Evolutionary conservation across 2,329 filamentous ascomycete genomes (phyloP).

Genomic region (Colletotrichum lindemuthianum): DNA sequence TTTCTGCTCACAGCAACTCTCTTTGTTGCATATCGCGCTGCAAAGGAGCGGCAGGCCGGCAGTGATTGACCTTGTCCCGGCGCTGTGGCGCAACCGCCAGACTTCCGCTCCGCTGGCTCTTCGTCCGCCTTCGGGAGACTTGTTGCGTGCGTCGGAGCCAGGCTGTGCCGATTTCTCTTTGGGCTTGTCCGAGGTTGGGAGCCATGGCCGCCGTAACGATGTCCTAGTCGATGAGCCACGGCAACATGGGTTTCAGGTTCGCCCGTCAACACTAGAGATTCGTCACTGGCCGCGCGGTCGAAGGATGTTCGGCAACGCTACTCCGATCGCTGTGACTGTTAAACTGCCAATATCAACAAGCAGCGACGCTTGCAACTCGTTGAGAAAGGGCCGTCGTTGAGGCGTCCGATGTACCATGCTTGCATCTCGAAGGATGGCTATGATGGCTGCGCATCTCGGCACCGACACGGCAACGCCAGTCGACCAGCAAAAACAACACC

Average conservation of each 20-base stretch:
- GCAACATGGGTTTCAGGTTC: slow-evolving; percentile 27
- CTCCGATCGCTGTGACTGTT: neutral
- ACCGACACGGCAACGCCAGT: slow-evolving; percentile 19
- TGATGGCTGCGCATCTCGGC: slow-evolving; percentile 24
- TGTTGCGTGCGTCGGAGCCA: neutral
- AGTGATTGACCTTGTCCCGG: slow-evolving; percentile 8
- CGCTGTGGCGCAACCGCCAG: slow-evolving; percentile 11
- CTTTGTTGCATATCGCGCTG: slow-evolving; percentile 10
- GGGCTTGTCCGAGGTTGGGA: neutral
- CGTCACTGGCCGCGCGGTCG: slow-evolving; percentile 28
- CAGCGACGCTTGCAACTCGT: neutral
- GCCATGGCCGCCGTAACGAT: slow-evolving; percentile 2
- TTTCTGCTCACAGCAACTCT: neutral
- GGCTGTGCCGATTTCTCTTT: slow-evolving; percentile 14
- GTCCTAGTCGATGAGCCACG: slow-evolving; percentile 1
- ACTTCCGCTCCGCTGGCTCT: slow-evolving; percentile 26
- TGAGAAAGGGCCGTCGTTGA: neutral
- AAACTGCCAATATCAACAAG: neutral
- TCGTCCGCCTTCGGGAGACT: slow-evolving; percentile 13
- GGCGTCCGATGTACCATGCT: neutral
- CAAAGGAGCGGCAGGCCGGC: neutral
- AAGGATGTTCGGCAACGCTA: slow-evolving; percentile 21
- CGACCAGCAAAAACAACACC: slow-evolving; percentile 6
- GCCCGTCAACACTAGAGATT: slow-evolving; percentile 10
- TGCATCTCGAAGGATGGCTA: neutral